Evolutionary conservation across 1,284 basidiomycete species (phyloP), one percentile per base, ranked within the genome.

Genomic region (Mycocalia duriaeana): DNA sequence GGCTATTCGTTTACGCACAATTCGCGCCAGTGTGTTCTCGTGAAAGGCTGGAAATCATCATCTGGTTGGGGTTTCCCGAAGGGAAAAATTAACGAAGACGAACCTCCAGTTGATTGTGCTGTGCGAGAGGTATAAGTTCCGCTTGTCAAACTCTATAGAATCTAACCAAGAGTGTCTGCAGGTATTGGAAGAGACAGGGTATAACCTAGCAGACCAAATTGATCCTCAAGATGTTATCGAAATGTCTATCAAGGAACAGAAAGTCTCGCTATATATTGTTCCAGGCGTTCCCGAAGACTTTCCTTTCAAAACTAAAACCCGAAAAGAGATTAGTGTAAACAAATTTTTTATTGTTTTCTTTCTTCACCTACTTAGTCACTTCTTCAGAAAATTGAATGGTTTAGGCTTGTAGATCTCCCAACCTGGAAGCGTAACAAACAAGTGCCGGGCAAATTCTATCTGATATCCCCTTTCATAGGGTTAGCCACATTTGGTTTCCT

Each of bases 11-110:
- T 13, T 44, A 36, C 16, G 14, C 19, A 23, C 40, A n/a, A 31
- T 20, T 44, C 6, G n/a, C 49, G 47, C 19, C 60, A 94, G 91
- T 92, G 89, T 61, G 74, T 98, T 14, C 79, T 98, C 51, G 94
- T 99, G 44, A 95, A 97, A 65, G 96, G 96, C 4, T 99, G 92
- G 92, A 97, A 97, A 68, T 84, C 91, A 19, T 91, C 87, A 20
- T 89, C 95, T 4, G 91, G 93, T 4, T 99, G 96, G 96, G 91
- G 92, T 23, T 99, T 99, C 66, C 96, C 96, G 1, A 93, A 96
- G 64, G 96, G 96, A 44, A 99, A 99, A 72, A 99, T 99, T 67
- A 99, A 99, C 60, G 87, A 95, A 64, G 80, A 88, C 52, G 94
- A 98, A 68, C 81, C 85, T 36, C 78, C 87, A 54, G 75, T 82